A percentile compares a stretch with the other conserved stretches of the same genome.
phyloP scores from a whole-genome alignment of 305 asterid species.

The Fraxinus platypoda region DNA sequence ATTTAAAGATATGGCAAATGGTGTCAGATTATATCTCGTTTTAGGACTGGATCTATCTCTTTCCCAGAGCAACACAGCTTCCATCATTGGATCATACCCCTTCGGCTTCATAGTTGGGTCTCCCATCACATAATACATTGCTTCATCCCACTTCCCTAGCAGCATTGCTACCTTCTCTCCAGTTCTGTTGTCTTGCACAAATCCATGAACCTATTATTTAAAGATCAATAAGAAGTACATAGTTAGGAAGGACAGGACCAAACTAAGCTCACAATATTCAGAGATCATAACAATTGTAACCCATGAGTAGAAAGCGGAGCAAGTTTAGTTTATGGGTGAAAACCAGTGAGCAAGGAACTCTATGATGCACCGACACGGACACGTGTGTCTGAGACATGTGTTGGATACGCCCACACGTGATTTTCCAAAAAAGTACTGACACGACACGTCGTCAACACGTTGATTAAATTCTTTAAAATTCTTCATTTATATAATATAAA shows the following conservation, averaged over 20 bases:
- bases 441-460: too few relatives aligned
- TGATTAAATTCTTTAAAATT: too few relatives aligned
- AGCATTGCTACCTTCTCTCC: conserved; percentile 94
- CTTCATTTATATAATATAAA: too few relatives aligned
- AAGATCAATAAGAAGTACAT: conserved; percentile 9
- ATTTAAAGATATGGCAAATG: conserved; percentile 86
- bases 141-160: conserved; percentile 97
- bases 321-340: neutral
- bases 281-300: neutral
- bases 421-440: too few relatives aligned
- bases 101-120: conserved; percentile 86
- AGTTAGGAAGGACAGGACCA: neutral
- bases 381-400: too few relatives aligned
- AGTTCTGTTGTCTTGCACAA: conserved; percentile 91
- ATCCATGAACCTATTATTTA: conserved; percentile 75
- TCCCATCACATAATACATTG: conserved; percentile 90
- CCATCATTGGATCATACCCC: conserved; percentile 97
- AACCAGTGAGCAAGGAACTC: neutral
- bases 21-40: conserved; percentile 93
- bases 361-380: too few relatives aligned
- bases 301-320: conserved; percentile 3
- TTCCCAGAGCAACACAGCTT: conserved; percentile 92
- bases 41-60: conserved; percentile 69
- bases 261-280: neutral
- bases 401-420: too few relatives aligned